Evolutionary conservation across 495 filamentous ascomycete species (phyloP), one percentile per base, ranked within the genome.

Genomic region (Podospora tetraspora): DNA sequence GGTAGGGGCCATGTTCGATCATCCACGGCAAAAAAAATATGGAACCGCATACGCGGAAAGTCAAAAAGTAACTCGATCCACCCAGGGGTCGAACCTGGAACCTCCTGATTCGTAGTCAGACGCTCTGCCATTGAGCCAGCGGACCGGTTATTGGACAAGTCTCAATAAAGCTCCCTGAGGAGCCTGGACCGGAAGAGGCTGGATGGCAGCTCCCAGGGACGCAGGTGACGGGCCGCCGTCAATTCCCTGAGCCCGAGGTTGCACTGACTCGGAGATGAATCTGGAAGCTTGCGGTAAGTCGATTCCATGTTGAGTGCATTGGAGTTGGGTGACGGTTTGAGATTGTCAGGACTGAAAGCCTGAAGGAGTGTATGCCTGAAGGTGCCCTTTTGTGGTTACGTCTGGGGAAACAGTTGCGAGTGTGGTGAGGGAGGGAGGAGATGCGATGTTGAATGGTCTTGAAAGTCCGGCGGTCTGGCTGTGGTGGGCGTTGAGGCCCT

Each of bases 61-160:
- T 6, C 11, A 56, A 64, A 29, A 16, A 29, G n/a, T 7, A 10
- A 43, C 32, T 25, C 63, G 63, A 65, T 65, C 63, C 63, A 65
- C 63, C 63, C 52, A 65, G 63, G 63, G 63, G 63, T 65, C 63
- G 63, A 65, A 65, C 63, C 63, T 65, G 63, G 63, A 65, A 65
- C 63, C 63, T 65, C 63, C 63, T 65, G 63, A 65, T 65, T 65
- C 63, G 58, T 67, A 67, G 59, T 67, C 65, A 67, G 34, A 61
- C 58, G 32, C 57, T 61, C 68, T 69, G 68, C 68, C 68, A 64
- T 69, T 62, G 60, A 68, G 61, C 61, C 62, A 64, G 67, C 63
- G 63, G 63, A 65, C 63, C 32, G 29, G 43, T 4, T 56, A 25
- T n/a, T 1, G n/a, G 29, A 1, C 1, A 22, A 9, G 1, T 0